phyloP scores from a whole-genome alignment of 192 early-diverging fungal genomes.

The Borealophlyctis nickersoniae region DNA sequence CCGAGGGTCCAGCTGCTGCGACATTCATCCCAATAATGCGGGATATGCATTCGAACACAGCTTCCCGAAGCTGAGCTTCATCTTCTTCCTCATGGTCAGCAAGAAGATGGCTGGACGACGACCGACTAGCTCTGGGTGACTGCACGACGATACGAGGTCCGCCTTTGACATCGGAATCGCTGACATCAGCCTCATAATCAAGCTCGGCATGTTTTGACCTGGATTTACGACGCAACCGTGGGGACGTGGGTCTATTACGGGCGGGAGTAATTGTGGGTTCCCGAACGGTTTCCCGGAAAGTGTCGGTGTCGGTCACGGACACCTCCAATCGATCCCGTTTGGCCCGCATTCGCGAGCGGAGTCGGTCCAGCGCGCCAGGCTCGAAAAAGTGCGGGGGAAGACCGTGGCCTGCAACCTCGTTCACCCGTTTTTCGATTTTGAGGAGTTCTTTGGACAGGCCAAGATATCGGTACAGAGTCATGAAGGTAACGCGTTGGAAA shows the following conservation, averaged over 20 bases:
- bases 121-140: too few species aligned
- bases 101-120: slow-evolving; percentile 8
- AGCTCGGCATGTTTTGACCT: slow-evolving; percentile 4
- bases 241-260: not conserved
- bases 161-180: slow-evolving; percentile 21
- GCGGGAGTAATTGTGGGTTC: not conserved
- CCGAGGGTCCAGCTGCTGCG: not conserved
- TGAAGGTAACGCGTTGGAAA: slow-evolving; percentile 91
- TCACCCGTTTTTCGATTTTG: slow-evolving; percentile 78
- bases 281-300: slow-evolving; percentile 1
- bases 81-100: slow-evolving; percentile 14
- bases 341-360: slow-evolving; percentile 13
- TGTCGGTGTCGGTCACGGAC: slow-evolving; percentile 15
- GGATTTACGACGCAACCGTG: not conserved
- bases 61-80: slow-evolving; percentile 53
- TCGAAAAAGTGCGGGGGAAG: slow-evolving; percentile 45
- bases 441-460: slow-evolving; percentile 84
- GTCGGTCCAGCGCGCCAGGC: slow-evolving; percentile 22
- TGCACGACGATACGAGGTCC: too few species aligned
- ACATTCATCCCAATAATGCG: slow-evolving; percentile 51
- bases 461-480: slow-evolving; percentile 85
- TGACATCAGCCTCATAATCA: slow-evolving; percentile 24
- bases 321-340: not conserved
- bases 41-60: slow-evolving; percentile 62
- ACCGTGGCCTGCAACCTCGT: slow-evolving; percentile 62